phyloP scores from a whole-genome alignment of 164 flowering plant species.

The Chimonanthus salicifolius region DNA sequence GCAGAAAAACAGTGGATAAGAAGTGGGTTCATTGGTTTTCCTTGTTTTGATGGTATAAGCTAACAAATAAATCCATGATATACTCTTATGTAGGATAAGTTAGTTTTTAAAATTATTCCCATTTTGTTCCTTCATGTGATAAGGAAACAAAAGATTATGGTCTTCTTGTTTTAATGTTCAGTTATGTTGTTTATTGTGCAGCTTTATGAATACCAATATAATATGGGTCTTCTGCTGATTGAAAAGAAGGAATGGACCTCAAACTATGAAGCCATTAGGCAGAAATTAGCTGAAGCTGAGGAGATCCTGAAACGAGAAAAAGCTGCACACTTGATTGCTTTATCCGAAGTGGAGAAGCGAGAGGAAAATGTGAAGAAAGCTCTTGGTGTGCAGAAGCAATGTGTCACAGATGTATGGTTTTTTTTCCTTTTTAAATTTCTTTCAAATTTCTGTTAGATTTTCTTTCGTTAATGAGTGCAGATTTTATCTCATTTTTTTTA shows the following conservation, averaged over 20 bases:
- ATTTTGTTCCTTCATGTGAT: no score
- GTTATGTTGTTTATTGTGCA: constrained; percentile 20
- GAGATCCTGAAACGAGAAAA: constrained; percentile 75
- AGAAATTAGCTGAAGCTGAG: constrained; percentile 52
- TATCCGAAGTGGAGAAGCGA: constrained; percentile 66
- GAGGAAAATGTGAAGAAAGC: constrained; percentile 71
- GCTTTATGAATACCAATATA: constrained; percentile 84
- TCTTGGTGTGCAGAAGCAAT: constrained; percentile 60
- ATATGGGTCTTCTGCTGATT: constrained; percentile 87
- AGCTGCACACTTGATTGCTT: constrained; percentile 52
- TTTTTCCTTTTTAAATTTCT: background rate
- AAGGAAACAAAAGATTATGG: no score
- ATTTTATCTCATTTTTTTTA: no score
- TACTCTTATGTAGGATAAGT: no score
- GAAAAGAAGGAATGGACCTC: constrained; percentile 79
- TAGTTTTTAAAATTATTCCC: no score
- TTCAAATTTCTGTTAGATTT: background rate
- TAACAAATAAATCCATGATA: background rate
- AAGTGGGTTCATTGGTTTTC: background rate
- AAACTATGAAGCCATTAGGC: constrained; percentile 46
- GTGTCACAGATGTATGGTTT: constrained; percentile 62
- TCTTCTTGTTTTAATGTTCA: background rate
- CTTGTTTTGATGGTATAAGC: background rate
- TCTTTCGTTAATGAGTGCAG: background rate
- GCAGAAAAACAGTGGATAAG: no score